Evolutionary conservation across 2,329 filamentous ascomycete species (phyloP).

Genomic region (Aureobasidium mangrovei): DNA sequence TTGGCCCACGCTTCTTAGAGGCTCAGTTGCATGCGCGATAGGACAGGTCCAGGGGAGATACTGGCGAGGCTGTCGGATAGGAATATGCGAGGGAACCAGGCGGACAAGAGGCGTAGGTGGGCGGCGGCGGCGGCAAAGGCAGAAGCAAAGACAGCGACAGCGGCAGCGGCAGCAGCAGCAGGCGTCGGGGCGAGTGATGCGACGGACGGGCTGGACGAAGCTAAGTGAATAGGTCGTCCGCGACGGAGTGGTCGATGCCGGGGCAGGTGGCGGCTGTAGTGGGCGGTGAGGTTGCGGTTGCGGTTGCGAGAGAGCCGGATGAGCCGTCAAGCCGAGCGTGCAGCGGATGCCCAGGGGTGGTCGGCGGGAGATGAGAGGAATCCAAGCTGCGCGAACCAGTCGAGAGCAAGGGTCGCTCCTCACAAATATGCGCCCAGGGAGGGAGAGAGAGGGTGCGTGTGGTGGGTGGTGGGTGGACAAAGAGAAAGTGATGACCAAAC

Average conservation of each 20-base stretch:
- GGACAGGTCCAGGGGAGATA: background rate
- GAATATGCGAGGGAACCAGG: background rate
- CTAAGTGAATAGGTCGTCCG: slow-evolving; percentile 30
- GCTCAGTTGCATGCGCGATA: slow-evolving; percentile 16
- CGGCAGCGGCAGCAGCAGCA: background rate
- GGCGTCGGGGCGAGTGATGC: background rate
- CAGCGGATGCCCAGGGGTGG: background rate
- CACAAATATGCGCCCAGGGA: background rate
- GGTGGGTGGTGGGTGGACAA: background rate
- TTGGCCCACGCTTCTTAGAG: slow-evolving; percentile 15
- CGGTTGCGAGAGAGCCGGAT: background rate
- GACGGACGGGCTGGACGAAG: slow-evolving; percentile 19
- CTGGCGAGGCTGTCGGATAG: background rate
- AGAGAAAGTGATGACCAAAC: background rate
- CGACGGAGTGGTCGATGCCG: background rate
- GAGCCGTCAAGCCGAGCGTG: no score
- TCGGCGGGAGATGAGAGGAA: background rate
- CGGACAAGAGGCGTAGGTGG: slow-evolving; percentile 10
- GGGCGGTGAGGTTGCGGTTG: background rate
- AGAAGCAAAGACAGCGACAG: no score
- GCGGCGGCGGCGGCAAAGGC: background rate
- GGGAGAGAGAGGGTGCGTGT: background rate
- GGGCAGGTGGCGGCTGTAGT: background rate
- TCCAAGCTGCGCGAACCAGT: background rate
- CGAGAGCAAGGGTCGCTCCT: slow-evolving; percentile 5